A percentile compares a stretch with the other conserved stretches of the same genome.
These are phyloP conservation scores for Dysphania ambrosioides DNA, from an alignment of 148 eudicot genomes.

Conservation along the genomic window DNA sequence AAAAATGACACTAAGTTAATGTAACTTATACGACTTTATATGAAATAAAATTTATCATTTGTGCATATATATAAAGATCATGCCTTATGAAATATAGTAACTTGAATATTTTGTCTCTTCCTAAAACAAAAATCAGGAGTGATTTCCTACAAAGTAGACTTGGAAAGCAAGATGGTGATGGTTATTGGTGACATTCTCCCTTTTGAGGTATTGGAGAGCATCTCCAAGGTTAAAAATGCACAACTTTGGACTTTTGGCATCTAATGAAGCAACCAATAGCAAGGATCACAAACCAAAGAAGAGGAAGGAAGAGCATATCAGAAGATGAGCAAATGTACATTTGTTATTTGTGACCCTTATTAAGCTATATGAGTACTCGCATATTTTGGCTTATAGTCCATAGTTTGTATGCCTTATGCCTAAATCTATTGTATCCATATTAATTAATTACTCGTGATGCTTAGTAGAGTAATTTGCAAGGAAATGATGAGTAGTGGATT, in stretches of 20 bases:
- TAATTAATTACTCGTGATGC: constrained; percentile 15
- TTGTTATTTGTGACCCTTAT: neutral
- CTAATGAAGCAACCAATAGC: neutral
- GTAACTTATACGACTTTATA: too few species aligned
- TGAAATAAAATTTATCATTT: too few species aligned
- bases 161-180: constrained; percentile 91
- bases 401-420: constrained; percentile 13
- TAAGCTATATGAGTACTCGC: neutral
- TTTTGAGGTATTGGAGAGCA: constrained; percentile 70
- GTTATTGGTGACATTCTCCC: constrained; percentile 82
- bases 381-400: neutral
- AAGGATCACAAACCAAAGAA: neutral
- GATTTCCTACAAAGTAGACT: constrained; percentile 71
- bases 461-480: constrained; percentile 15
- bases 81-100: neutral
- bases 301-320: neutral
- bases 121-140: constrained; percentile 47
- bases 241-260: constrained; percentile 58
- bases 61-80: too few species aligned
- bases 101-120: neutral
- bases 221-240: constrained; percentile 75
- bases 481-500: neutral
- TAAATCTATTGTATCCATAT: constrained; percentile 7
- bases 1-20: too few species aligned
- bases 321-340: constrained; percentile 19